A percentile compares a stretch with the other conserved stretches of the same genome.
phyloP scores from a whole-genome alignment of 2,329 filamentous ascomycete genomes.

The Talaromyces atroroseus region DNA sequence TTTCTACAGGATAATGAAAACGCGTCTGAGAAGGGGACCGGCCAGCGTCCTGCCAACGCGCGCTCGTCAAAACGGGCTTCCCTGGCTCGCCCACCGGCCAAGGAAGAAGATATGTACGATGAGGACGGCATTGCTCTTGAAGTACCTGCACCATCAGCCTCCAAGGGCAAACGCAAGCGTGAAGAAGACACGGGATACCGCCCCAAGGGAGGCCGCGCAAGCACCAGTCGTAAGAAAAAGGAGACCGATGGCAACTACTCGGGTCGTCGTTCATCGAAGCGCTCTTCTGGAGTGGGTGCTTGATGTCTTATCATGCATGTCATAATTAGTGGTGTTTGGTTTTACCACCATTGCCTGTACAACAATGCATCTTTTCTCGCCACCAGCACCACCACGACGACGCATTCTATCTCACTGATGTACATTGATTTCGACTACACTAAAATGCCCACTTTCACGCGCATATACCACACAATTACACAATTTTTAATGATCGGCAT shows the following conservation, averaged over 20 bases:
- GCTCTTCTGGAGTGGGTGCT: conserved; percentile 13
- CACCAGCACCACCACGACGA: background rate
- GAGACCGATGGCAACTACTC: conserved; percentile 31
- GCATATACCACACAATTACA: background rate
- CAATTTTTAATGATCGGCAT: background rate
- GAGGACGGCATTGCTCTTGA: conserved; percentile 39
- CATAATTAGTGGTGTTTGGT: background rate
- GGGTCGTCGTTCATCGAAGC: conserved; percentile 12
- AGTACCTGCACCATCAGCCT: conserved; percentile 22
- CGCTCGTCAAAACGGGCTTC: conserved; percentile 39
- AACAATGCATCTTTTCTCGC: background rate
- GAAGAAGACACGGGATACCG: conserved; percentile 45
- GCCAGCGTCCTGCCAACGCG: conserved; percentile 32
- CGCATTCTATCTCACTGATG: background rate
- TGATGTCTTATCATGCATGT: background rate
- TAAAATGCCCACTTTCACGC: background rate
- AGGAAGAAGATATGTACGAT: conserved; percentile 39
- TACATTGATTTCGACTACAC: background rate
- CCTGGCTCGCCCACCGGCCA: conserved; percentile 22
- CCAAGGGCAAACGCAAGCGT: conserved; percentile 43
- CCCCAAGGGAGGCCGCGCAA: conserved; percentile 41
- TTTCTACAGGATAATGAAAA: conserved; percentile 71
- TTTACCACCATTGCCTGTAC: background rate
- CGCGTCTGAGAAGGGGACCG: conserved; percentile 36
- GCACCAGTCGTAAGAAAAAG: conserved; percentile 33